Percentiles rank a stretch among this genome's conserved stretches.
These are phyloP conservation scores for Fusarium virguliforme DNA, from an alignment of 2,329 filamentous ascomycete genomes.

Conservation along the genomic window DNA sequence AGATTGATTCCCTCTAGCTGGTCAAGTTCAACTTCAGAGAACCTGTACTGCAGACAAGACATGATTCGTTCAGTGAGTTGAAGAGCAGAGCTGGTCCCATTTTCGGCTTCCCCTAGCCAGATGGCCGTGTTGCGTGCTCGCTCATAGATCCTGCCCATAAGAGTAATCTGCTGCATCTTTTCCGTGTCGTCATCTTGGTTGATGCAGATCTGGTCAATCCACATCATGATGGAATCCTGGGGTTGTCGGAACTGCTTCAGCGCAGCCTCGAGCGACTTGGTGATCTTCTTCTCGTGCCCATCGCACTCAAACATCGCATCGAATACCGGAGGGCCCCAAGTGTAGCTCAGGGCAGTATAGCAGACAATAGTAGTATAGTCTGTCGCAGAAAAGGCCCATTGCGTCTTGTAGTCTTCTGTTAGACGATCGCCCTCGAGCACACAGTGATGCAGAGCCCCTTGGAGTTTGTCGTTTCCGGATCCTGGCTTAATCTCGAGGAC, in stretches of 20 bases:
- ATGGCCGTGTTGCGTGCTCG: not conserved
- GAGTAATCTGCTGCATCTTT: not conserved
- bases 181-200: not conserved
- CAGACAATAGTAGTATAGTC: not conserved
- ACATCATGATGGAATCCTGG: not conserved
- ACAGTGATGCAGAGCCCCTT: not conserved
- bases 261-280: not conserved
- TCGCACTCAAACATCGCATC: not conserved
- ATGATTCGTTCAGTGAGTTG: not conserved
- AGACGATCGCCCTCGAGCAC: not conserved
- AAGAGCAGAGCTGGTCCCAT: not conserved
- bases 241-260: not conserved
- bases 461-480: not conserved
- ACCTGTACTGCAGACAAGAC: not conserved
- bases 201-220: not conserved
- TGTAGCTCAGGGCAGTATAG: not conserved
- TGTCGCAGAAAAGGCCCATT: not conserved
- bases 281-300: not conserved
- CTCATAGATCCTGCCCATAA: not conserved
- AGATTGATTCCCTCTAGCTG: not conserved
- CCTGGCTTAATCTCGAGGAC: not conserved
- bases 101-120: not conserved
- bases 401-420: not conserved
- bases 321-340: not conserved
- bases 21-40: not conserved